Conservation (phyloP, 116 monocot species). For the Dioscorea cayenensis region DNA sequence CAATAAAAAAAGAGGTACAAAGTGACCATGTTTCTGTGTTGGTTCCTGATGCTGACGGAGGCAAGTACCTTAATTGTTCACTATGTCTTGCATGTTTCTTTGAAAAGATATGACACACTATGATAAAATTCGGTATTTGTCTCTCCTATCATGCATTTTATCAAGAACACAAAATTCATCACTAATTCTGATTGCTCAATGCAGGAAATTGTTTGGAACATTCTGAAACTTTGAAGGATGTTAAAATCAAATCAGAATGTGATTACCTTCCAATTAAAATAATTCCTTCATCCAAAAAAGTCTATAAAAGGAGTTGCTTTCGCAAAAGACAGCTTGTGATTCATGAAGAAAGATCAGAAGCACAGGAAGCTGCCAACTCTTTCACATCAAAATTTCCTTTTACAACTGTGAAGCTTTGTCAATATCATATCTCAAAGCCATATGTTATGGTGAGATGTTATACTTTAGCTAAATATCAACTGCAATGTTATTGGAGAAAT, state of each 20-base stretch:
- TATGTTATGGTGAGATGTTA: conserved; percentile 11
- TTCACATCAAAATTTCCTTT: conserved; percentile 34
- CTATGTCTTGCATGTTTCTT: background rate
- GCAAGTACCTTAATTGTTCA: background rate
- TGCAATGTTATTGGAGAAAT: background rate
- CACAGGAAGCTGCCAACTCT: conserved; percentile 24
- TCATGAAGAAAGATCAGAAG: conserved; percentile 17
- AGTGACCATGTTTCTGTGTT: background rate
- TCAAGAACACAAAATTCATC: background rate
- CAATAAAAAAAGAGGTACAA: background rate
- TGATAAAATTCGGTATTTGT: background rate
- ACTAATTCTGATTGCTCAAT: background rate
- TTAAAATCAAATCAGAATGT: conserved; percentile 7
- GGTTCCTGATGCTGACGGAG: background rate
- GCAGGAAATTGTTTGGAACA: background rate
- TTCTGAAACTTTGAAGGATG: background rate
- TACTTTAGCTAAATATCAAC: background rate
- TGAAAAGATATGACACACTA: background rate
- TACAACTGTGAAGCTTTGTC: conserved; percentile 12
- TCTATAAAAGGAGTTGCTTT: background rate
- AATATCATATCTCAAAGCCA: background rate
- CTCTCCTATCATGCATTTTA: background rate
- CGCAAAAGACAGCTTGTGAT: conserved; percentile 14
- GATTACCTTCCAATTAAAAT: background rate
- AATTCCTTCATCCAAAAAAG: background rate